A percentile compares a stretch with the other conserved stretches of the same genome.
phyloP scores from a whole-genome alignment of 768 basidiomycete genomes.

The Imleria badia region DNA sequence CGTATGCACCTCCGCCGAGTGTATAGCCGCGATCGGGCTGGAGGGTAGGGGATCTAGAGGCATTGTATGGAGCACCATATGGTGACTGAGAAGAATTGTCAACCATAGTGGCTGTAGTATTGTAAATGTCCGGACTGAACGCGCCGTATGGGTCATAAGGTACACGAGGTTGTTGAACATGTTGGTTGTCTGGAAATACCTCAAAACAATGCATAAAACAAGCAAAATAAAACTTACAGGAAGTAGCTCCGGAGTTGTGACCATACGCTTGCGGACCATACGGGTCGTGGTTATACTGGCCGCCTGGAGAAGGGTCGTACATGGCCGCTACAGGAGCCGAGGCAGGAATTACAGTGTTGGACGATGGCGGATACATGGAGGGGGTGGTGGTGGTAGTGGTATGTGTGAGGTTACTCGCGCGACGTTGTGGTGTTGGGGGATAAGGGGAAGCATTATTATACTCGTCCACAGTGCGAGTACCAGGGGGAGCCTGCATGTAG shows the following conservation, averaged over 20 bases:
- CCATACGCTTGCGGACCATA: slow-evolving; percentile 43
- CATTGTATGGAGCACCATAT: slow-evolving; percentile 14
- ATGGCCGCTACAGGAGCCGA: slow-evolving; percentile 6
- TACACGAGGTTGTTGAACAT: slow-evolving; percentile 49
- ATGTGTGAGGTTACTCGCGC: slow-evolving; percentile 40
- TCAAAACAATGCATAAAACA: neutral
- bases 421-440: slow-evolving; percentile 43
- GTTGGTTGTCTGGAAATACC: slow-evolving; percentile 48
- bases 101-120: slow-evolving; percentile 23
- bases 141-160: slow-evolving; percentile 52
- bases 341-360: slow-evolving; percentile 21
- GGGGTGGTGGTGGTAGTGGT: slow-evolving; percentile 42
- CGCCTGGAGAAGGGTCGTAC: slow-evolving; percentile 22
- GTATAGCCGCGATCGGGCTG: slow-evolving; percentile 54
- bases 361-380: slow-evolving; percentile 35
- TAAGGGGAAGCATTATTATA: slow-evolving; percentile 58
- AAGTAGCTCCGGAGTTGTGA: slow-evolving; percentile 50
- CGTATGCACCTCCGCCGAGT: slow-evolving; percentile 58
- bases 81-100: slow-evolving; percentile 14
- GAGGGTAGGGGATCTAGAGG: slow-evolving; percentile 15
- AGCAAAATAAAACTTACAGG: slow-evolving; percentile 44
- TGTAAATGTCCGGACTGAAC: slow-evolving; percentile 43
- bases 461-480: slow-evolving; percentile 72
- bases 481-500: slow-evolving; percentile 63
- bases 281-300: slow-evolving; percentile 28